A percentile compares a stretch with the other conserved stretches of the same genome.
These are phyloP conservation scores for Parsonsia alboflavescens DNA, from an alignment of 257 asterid species.

Conservation along the genomic window DNA sequence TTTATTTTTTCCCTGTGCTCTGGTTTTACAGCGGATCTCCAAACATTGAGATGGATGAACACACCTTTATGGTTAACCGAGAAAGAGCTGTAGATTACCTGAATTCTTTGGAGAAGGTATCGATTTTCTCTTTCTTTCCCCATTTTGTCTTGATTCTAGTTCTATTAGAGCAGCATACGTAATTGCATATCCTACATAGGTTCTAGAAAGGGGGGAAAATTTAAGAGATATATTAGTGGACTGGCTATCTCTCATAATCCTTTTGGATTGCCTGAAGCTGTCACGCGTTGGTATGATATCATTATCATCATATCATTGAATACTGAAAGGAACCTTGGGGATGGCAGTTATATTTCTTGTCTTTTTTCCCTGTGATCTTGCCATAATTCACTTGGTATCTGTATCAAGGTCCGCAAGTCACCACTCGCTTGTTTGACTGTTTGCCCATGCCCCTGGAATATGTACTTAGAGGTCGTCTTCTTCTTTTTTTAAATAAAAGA, in stretches of 20 bases:
- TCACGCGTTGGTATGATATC: background rate
- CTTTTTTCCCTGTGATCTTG: background rate
- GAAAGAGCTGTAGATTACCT: constrained; percentile 86
- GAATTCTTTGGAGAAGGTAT: constrained; percentile 71
- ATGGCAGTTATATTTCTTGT: constrained; percentile 3
- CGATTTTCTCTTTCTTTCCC: background rate
- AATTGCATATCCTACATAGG: too few relatives aligned
- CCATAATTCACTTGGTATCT: background rate
- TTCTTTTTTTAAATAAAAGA: too few relatives aligned
- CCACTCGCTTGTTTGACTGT: background rate
- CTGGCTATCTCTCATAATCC: too few relatives aligned
- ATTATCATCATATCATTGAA: background rate
- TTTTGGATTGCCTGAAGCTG: too few relatives aligned
- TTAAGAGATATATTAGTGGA: too few relatives aligned
- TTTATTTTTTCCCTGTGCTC: background rate
- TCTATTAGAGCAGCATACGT: too few relatives aligned
- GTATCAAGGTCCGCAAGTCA: background rate
- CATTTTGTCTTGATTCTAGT: background rate
- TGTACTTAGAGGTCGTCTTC: too few relatives aligned
- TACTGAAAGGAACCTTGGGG: background rate
- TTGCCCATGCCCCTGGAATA: too few relatives aligned
- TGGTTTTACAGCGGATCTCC: constrained; percentile 53
- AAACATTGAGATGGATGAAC: constrained; percentile 79
- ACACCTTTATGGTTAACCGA: constrained; percentile 68
- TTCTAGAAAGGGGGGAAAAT: too few relatives aligned